A percentile compares a stretch with the other conserved stretches of the same genome.
These are phyloP conservation scores for Paecilomyces dactylethromorphus DNA, from an alignment of 2,329 filamentous ascomycete genomes.

Conservation along the genomic window DNA sequence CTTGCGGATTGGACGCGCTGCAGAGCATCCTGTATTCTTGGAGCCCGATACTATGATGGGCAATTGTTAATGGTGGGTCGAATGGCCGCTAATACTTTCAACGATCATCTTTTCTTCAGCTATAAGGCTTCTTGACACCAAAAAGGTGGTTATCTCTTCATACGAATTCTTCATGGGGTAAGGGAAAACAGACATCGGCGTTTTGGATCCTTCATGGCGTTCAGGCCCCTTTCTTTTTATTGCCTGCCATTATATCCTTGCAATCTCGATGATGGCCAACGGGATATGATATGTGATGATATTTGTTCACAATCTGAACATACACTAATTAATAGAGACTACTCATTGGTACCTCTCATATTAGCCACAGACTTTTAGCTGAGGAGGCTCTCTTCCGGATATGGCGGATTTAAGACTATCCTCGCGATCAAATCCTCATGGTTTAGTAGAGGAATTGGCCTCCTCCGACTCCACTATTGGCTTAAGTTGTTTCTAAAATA, in stretches of 20 bases:
- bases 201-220: neutral
- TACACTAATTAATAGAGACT: neutral
- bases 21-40: neutral
- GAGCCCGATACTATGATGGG: neutral
- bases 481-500: neutral
- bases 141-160: neutral
- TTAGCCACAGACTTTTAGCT: neutral
- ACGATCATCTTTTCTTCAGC: no score
- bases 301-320: neutral
- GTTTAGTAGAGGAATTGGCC: no score
- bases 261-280: neutral
- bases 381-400: no score
- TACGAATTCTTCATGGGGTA: neutral
- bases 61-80: neutral
- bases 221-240: neutral
- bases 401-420: neutral
- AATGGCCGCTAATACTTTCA: neutral
- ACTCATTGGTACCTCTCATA: neutral
- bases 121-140: no score
- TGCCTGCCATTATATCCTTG: neutral
- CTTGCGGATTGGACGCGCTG: neutral
- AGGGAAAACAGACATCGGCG: neutral
- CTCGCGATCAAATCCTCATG: no score
- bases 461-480: neutral
- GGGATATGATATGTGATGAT: neutral